Evolutionary conservation across 768 basidiomycete species (phyloP), one percentile per base, ranked within the genome.

Genomic region (Thelephora aurantiotincta): DNA sequence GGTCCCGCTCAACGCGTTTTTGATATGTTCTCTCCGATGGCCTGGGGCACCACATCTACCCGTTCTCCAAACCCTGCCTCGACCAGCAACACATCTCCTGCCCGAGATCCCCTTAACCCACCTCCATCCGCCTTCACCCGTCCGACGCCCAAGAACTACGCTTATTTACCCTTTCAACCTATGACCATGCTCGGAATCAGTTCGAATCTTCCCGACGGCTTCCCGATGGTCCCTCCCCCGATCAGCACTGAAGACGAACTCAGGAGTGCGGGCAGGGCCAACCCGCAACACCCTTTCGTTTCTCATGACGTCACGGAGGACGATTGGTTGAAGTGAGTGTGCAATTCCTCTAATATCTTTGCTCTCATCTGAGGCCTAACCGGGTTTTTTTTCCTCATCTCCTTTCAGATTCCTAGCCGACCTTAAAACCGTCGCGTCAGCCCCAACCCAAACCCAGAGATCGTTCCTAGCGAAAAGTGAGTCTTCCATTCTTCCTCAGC

Each of bases 251-350:
- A 49, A 6, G 16, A 35, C 33, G 14, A 16, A 46, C 33, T 46
- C n/a, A 37, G 46, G 41, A 38, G 22, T 18, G n/a, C 35, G 20
- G 36, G 30, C 44, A 6, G 23, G 37, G n/a, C 23, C 23, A 3
- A 13, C 33, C 22, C 16, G 14, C 66, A 66, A 9, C 77, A 78
- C 54, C 75, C 75, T 20, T 78, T 78, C 54, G 53, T 57, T 19
- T 60, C 67, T 43, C 71, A 73, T 56, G 74, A 78, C 52, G 58
- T 78, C 3, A 52, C 47, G 0, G 68, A 76, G 57, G 61, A 57
- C 14, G 77, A 78, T 55, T 78, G 77, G 77, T 54, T 59, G 35
- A 61, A 64, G 67, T 58, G 59, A 47, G 22, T 59, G 44, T 20
- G 45, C n/a, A n/a, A n/a, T n/a, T n/a, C n/a, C n/a, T n/a, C n/a